Conservation (phyloP, 2,329 filamentous ascomycete genomes). For the Xylaria sp. region DNA sequence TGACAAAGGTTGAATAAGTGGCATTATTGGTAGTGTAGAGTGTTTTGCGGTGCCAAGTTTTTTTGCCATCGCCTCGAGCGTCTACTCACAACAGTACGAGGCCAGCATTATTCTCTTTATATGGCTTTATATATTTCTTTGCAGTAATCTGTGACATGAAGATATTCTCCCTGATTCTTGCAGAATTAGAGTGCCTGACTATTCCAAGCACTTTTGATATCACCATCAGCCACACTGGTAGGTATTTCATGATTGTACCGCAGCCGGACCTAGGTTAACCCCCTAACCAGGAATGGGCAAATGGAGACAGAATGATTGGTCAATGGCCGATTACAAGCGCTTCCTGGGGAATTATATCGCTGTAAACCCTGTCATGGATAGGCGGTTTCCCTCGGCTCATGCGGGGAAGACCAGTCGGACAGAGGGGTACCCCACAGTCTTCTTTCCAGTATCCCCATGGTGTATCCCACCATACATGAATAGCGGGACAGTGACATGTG, state of each 20-base stretch:
- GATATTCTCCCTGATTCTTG: too few relatives aligned
- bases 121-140: too few relatives aligned
- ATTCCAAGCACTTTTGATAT: background rate
- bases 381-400: slow-evolving; percentile 50
- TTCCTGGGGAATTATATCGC: background rate
- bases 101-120: background rate
- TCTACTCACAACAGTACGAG: background rate
- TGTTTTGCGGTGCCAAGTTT: too few relatives aligned
- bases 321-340: slow-evolving; percentile 30
- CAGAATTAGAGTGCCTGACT: too few relatives aligned
- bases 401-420: slow-evolving; percentile 42
- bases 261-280: slow-evolving; percentile 4
- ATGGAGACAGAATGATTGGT: slow-evolving; percentile 35
- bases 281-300: slow-evolving; percentile 18
- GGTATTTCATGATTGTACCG: background rate
- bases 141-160: too few relatives aligned
- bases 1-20: too few relatives aligned
- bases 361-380: background rate
- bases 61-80: too few relatives aligned
- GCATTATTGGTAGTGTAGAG: too few relatives aligned
- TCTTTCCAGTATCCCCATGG: slow-evolving; percentile 13
- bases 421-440: slow-evolving; percentile 31
- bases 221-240: background rate
- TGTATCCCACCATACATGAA: slow-evolving; percentile 22
- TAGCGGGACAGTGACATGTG: slow-evolving; percentile 27